A percentile compares a stretch with the other conserved stretches of the same genome.
These are phyloP conservation scores for Gynochthodes officinalis DNA, from an alignment of 257 asterid species.

Conservation along the genomic window DNA sequence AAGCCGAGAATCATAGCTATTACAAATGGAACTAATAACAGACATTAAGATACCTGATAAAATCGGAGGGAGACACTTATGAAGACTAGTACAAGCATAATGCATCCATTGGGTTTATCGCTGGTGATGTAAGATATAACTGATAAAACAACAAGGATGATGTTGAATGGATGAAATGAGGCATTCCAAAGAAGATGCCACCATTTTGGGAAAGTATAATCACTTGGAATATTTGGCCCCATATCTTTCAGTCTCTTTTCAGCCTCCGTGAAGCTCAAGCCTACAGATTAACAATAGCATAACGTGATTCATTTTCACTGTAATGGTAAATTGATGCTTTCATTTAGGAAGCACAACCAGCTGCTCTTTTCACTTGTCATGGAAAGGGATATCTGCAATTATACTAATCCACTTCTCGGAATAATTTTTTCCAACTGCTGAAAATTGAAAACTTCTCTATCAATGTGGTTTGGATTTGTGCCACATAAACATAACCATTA, in stretches of 20 bases:
- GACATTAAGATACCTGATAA: conserved; percentile 12
- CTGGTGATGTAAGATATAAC: conserved; percentile 20
- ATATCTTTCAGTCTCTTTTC: conserved; percentile 22
- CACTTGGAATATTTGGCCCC: conserved; percentile 23
- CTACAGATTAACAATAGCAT: conserved; percentile 11
- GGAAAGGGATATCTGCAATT: neutral
- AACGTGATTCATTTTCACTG: neutral
- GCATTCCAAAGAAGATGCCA: conserved; percentile 27
- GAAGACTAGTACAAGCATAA: conserved; percentile 25
- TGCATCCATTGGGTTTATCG: conserved; percentile 24
- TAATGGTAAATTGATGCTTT: neutral
- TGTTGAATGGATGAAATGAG: conserved; percentile 25
- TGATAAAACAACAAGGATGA: conserved; percentile 21
- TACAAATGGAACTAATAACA: neutral
- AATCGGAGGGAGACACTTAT: conserved; percentile 27
- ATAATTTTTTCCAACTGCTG: neutral
- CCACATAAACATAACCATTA: too few species aligned
- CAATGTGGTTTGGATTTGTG: too few species aligned
- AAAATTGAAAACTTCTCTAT: neutral
- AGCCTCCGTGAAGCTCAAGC: conserved; percentile 30
- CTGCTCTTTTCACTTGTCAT: neutral
- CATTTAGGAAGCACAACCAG: neutral
- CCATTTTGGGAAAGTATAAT: conserved; percentile 18
- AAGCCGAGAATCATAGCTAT: neutral
- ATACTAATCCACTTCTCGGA: neutral